Conservation (phyloP, 306 rosid species). For the Ammopiptanthus mongolicus region DNA sequence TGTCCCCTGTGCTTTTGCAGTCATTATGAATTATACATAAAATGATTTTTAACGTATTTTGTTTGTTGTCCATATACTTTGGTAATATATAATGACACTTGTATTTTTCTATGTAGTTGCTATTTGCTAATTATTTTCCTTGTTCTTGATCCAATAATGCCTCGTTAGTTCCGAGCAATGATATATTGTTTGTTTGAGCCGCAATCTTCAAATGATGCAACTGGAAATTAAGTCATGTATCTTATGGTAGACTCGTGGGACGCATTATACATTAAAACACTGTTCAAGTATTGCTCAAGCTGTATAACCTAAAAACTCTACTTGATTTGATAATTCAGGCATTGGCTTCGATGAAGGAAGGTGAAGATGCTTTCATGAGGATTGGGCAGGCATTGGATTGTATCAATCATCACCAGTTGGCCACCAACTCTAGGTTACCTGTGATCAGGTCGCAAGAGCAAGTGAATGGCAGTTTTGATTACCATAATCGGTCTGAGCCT, state of each 20-base stretch:
- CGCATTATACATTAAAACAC: background rate
- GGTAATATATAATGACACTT: background rate
- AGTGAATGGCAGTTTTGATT: conserved; percentile 44
- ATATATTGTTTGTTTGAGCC: conserved; percentile 1
- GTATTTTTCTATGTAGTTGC: background rate
- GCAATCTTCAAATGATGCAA: background rate
- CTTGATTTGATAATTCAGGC: conserved; percentile 48
- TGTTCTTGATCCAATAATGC: background rate
- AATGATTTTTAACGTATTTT: background rate
- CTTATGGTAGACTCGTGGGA: background rate
- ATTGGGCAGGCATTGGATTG: conserved; percentile 71
- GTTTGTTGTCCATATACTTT: background rate
- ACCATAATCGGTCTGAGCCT: conserved; percentile 41
- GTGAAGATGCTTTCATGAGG: conserved; percentile 64
- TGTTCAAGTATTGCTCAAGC: background rate
- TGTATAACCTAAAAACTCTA: background rate
- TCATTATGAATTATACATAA: conserved; percentile 10
- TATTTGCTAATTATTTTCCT: background rate
- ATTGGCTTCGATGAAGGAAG: conserved; percentile 62
- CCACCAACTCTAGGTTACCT: conserved; percentile 37
- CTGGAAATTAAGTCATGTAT: background rate
- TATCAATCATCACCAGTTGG: conserved; percentile 43
- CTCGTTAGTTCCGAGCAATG: background rate
- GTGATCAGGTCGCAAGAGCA: conserved; percentile 50
- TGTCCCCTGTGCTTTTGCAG: background rate